phyloP scores from a whole-genome alignment of 495 filamentous ascomycete species.

The Schizothecium vesticola region DNA sequence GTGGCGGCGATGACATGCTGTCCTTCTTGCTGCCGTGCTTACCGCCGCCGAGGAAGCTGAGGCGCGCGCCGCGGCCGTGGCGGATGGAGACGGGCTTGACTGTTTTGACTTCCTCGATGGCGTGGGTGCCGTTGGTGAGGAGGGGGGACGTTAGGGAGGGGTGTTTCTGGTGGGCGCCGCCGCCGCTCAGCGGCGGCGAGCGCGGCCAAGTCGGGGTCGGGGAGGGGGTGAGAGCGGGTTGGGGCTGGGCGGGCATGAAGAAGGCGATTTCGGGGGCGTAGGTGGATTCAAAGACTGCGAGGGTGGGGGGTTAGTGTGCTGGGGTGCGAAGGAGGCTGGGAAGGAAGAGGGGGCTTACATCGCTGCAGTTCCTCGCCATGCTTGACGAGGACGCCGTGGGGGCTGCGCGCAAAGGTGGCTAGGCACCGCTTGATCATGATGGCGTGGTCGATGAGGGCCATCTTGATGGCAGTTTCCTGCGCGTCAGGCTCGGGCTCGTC shows the following conservation, averaged over 20 bases:
- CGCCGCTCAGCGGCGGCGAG: conserved; percentile 28
- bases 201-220: conserved; percentile 41
- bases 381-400: conserved; percentile 41
- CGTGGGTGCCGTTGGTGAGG: conserved; percentile 27
- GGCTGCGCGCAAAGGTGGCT: conserved; percentile 58
- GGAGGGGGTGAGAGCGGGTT: conserved; percentile 26
- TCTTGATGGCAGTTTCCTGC: conserved; percentile 76
- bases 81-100: conserved; percentile 35
- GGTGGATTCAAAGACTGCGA: conserved; percentile 53
- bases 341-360: conserved; percentile 47
- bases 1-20: background rate
- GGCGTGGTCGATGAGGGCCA: conserved; percentile 84
- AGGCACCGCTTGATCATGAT: conserved; percentile 80
- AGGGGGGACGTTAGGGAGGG: conserved; percentile 11
- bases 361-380: conserved; percentile 41
- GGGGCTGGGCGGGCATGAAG: conserved; percentile 41
- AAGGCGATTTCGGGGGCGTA: conserved; percentile 58
- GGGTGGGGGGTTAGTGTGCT: background rate
- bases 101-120: conserved; percentile 36
- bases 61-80: conserved; percentile 39
- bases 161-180: conserved; percentile 15
- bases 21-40: conserved; percentile 29
- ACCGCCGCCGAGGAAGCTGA: conserved; percentile 45
- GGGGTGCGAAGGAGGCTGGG: background rate
- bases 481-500: conserved; percentile 51